Percentiles rank a stretch among this genome's conserved stretches.
phyloP scores from a whole-genome alignment of 1,139 yeast species.

The Geotrichum citri-aurantii region DNA sequence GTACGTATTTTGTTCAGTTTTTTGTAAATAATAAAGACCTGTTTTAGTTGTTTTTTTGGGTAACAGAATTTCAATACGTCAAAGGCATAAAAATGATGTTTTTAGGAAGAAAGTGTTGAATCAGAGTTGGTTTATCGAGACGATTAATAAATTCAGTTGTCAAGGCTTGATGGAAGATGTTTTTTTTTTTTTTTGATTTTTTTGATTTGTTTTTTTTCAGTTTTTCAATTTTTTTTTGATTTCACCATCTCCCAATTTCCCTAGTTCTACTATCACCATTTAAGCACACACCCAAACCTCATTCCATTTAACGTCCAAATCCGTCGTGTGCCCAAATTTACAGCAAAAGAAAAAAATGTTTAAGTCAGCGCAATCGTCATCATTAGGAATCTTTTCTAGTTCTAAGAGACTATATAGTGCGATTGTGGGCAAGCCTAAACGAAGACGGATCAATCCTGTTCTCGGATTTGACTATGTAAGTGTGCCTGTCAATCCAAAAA shows the following conservation, averaged over 20 bases:
- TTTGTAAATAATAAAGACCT: background rate
- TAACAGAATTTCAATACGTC: background rate
- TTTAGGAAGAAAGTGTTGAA: too few relatives aligned
- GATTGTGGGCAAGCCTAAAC: background rate
- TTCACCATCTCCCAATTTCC: background rate
- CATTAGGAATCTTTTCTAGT: background rate
- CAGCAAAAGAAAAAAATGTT: too few relatives aligned
- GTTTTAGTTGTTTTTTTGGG: background rate
- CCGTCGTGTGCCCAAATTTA: background rate
- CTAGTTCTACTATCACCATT: background rate
- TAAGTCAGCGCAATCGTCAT: too few relatives aligned
- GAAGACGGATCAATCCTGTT: conserved; percentile 1
- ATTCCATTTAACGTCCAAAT: background rate
- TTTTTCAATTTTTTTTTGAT: too few relatives aligned
- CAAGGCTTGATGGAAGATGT: background rate
- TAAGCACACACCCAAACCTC: background rate
- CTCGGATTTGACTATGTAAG: conserved; percentile 26
- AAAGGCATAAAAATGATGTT: too few relatives aligned
- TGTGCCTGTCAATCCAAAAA: background rate
- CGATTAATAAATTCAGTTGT: background rate
- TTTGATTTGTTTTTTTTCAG: too few relatives aligned
- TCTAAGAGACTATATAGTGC: background rate
- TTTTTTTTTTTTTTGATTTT: background rate
- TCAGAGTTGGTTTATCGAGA: too few relatives aligned
- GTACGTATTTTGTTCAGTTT: background rate